Conservation (phyloP, 139 green algal genomes). For the Tetratostichococcus sp. region DNA sequence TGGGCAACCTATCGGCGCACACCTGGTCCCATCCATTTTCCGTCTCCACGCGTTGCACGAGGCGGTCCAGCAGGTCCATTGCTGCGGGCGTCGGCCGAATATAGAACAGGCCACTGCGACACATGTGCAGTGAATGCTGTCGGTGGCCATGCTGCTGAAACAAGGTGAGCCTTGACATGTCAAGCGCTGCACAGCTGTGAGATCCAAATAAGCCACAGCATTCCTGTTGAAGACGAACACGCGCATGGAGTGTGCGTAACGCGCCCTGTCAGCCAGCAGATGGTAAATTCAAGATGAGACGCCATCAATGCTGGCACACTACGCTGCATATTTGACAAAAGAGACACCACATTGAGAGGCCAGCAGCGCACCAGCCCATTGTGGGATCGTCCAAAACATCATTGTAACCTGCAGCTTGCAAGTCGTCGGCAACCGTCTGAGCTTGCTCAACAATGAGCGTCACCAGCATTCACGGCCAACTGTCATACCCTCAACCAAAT, state of each 20-base stretch:
- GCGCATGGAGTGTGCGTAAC: slow-evolving; percentile 78
- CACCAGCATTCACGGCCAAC: too few relatives aligned
- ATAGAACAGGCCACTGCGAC: slow-evolving; percentile 59
- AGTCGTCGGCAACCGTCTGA: too few relatives aligned
- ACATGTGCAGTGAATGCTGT: too few relatives aligned
- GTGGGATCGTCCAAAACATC: slow-evolving; percentile 65
- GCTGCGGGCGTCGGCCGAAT: slow-evolving; percentile 42
- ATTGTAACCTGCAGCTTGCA: slow-evolving; percentile 40
- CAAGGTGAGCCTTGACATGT: too few relatives aligned
- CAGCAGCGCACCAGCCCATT: slow-evolving; percentile 67
- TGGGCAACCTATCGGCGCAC: too few relatives aligned
- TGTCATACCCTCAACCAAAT: too few relatives aligned
- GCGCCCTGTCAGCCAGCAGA: slow-evolving; percentile 14
- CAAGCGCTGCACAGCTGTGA: too few relatives aligned
- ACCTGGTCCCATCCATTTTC: slow-evolving; percentile 62
- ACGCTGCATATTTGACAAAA: too few relatives aligned
- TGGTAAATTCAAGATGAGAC: slow-evolving; percentile 1
- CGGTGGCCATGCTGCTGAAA: too few relatives aligned
- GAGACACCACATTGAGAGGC: too few relatives aligned
- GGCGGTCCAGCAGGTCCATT: slow-evolving; percentile 51
- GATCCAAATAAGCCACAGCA: not conserved
- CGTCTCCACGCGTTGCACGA: slow-evolving; percentile 42
- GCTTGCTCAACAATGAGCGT: too few relatives aligned
- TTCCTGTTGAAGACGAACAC: slow-evolving; percentile 71
- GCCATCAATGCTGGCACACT: too few relatives aligned